Evolutionary conservation across 2,329 filamentous ascomycete genomes (phyloP).

Genomic region (Leptographium wingfieldii): DNA sequence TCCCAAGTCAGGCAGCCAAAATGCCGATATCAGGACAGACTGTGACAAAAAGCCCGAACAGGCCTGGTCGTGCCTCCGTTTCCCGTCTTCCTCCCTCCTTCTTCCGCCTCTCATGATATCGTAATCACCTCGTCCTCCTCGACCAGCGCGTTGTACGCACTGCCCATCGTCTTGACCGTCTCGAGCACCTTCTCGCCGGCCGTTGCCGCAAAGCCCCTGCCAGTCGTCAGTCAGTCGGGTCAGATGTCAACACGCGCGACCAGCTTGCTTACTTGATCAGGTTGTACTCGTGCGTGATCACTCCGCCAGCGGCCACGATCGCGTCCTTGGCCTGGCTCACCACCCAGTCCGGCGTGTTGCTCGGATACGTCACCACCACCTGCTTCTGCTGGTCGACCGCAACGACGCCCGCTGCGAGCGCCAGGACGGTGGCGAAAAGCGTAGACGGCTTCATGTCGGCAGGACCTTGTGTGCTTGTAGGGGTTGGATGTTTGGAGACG

Average conservation of each 20-base stretch:
- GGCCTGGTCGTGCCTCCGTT: background rate
- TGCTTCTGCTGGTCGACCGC: slow-evolving; percentile 57
- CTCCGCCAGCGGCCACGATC: slow-evolving; percentile 56
- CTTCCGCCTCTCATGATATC: slow-evolving; percentile 15
- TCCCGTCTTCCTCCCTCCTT: background rate
- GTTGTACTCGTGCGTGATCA: slow-evolving; percentile 67
- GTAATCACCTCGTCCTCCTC: slow-evolving; percentile 66
- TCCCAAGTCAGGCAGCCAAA: too few species aligned
- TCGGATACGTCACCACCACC: slow-evolving; percentile 67
- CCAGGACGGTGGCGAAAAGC: slow-evolving; percentile 40
- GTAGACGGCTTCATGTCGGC: slow-evolving; percentile 50
- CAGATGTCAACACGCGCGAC: too few species aligned
- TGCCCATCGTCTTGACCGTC: slow-evolving; percentile 49
- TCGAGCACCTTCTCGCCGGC: slow-evolving; percentile 58
- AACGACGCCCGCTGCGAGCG: slow-evolving; percentile 44
- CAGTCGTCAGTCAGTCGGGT: slow-evolving; percentile 12
- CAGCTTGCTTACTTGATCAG: slow-evolving; percentile 46
- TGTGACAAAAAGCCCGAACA: too few species aligned
- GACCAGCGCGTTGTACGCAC: slow-evolving; percentile 48
- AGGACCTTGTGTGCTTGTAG: background rate
- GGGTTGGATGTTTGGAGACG: too few species aligned
- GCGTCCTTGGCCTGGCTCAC: slow-evolving; percentile 59
- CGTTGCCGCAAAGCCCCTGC: slow-evolving; percentile 65
- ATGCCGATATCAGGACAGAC: too few species aligned
- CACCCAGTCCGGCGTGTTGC: slow-evolving; percentile 53